Percentiles rank a stretch among this genome's conserved stretches.
These are phyloP conservation scores for Thalassiosira livingstoniorum DNA, from an alignment of 352 stramenopile genomes.

Conservation along the genomic window DNA sequence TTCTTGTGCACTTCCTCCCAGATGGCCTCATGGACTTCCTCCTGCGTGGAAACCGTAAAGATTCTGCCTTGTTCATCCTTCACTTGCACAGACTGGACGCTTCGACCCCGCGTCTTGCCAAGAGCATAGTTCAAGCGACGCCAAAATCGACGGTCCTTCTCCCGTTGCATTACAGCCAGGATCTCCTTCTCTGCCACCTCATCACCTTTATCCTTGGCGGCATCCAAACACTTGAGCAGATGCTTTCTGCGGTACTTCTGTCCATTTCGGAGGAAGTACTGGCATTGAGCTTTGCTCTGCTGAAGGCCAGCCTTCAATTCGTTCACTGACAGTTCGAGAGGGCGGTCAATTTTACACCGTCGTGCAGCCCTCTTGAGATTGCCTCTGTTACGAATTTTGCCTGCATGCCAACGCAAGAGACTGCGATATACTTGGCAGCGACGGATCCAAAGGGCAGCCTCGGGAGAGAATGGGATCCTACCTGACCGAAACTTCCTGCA, in stretches of 20 bases:
- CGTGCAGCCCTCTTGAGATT: slow-evolving; percentile 16
- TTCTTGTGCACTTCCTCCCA: slow-evolving; percentile 14
- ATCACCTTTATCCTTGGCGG: slow-evolving; percentile 1
- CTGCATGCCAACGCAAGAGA: slow-evolving; percentile 7
- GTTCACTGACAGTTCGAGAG: not conserved
- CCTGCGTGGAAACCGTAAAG: not conserved
- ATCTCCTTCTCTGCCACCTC: slow-evolving; percentile 15
- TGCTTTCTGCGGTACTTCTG: slow-evolving; percentile 12
- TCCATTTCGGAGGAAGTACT: slow-evolving; percentile 17
- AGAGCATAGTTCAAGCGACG: slow-evolving; percentile 5
- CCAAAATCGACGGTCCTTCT: slow-evolving; percentile 14
- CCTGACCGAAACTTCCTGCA: too few relatives aligned
- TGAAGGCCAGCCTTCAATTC: not conserved
- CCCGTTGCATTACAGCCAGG: slow-evolving; percentile 19
- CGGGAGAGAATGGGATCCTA: slow-evolving; percentile 13
- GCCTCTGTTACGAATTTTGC: slow-evolving; percentile 13
- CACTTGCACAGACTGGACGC: slow-evolving; percentile 2
- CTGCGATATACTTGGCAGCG: slow-evolving; percentile 6
- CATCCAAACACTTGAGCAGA: not conserved
- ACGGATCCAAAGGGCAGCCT: slow-evolving; percentile 19
- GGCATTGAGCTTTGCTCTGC: slow-evolving; percentile 5
- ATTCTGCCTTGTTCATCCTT: not conserved
- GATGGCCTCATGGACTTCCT: slow-evolving; percentile 20
- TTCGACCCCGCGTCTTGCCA: not conserved
- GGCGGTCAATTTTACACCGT: not conserved